A percentile compares a stretch with the other conserved stretches of the same genome.
Conservation (phyloP, 441 rosid genomes). For the Hura crepitans region DNA sequence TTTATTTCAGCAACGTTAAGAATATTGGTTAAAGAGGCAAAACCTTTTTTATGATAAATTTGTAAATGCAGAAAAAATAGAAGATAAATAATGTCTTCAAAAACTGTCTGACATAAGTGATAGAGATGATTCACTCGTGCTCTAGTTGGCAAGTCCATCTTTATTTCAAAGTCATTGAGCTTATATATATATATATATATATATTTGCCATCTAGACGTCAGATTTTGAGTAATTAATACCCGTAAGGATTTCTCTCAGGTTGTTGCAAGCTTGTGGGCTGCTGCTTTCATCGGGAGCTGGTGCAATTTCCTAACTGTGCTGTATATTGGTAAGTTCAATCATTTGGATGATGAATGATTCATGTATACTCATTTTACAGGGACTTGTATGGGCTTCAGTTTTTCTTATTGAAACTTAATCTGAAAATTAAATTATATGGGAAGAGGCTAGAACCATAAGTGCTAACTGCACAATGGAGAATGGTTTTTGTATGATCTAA, state of each 20-base stretch:
- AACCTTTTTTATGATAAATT: not conserved
- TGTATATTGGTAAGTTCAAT: conserved; percentile 63
- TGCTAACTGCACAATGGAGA: not conserved
- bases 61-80: not conserved
- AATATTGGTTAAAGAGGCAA: not conserved
- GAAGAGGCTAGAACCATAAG: not conserved
- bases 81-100: not conserved
- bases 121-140: not conserved
- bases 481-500: not conserved
- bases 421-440: not conserved
- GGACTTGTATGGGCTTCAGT: not conserved
- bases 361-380: not conserved
- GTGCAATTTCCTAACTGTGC: conserved; percentile 82
- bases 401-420: not conserved
- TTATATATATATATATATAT: too few species aligned
- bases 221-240: conserved; percentile 14
- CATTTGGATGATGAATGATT: not conserved
- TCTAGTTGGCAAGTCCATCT: not conserved
- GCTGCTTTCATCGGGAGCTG: conserved; percentile 89
- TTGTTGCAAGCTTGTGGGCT: conserved; percentile 53
- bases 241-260: conserved; percentile 38
- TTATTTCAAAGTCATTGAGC: not conserved
- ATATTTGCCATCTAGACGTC: not conserved
- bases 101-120: not conserved
- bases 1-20: not conserved